Base-by-base conservation (phyloP, 2,329 filamentous ascomycete genomes). In the Fusarium sp. region DNA sequence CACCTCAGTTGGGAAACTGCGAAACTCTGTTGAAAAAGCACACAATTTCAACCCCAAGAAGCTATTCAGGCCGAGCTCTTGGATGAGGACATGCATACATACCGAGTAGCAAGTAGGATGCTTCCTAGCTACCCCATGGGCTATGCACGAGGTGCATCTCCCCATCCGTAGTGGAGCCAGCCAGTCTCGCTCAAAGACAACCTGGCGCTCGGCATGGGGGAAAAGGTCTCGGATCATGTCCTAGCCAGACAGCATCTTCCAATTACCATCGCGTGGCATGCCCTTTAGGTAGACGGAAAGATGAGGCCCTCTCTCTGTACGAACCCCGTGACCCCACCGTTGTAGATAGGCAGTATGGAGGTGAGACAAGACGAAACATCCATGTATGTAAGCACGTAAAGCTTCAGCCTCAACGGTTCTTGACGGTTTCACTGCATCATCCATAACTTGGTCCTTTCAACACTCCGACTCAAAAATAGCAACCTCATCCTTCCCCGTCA, bases 341-440 rank as follows among this genome's bases (percentile, higher is more conserved):
- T 27, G 16, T n/a, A 39, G 50, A 63, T 39, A 37, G 35, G 35
- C 35, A 30, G 25, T 27, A 41, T 25, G 20, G 32, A 63, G 34
- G 52, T 43, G 48, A 54, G 48, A 56, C 61, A 56, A 43, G 8
- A 32, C 35, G 61, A 43, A 48, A 54, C 60, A 63, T 63, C 32
- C n/a, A 39, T 39, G 54, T 25, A 37, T 39, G 16, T 14, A 18
- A 20, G 48, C 16, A 23, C 30, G 43, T 25, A 48, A 25, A 48
- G 20, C 14, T 48, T 62, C 32, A 62, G 59, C 59, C 59, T 62
- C 59, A 61, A 45, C 48, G 18, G 27, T 32, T 20, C 25, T 16
- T 7, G 25, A 30, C 23, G 10, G 57, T 60, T 32, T 48, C 41
- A 48, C 58, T 43, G 8, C 58, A 16, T 61, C 20, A 11, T 8